phyloP scores from a whole-genome alignment of 306 rosid genomes.

The Senna tora region DNA sequence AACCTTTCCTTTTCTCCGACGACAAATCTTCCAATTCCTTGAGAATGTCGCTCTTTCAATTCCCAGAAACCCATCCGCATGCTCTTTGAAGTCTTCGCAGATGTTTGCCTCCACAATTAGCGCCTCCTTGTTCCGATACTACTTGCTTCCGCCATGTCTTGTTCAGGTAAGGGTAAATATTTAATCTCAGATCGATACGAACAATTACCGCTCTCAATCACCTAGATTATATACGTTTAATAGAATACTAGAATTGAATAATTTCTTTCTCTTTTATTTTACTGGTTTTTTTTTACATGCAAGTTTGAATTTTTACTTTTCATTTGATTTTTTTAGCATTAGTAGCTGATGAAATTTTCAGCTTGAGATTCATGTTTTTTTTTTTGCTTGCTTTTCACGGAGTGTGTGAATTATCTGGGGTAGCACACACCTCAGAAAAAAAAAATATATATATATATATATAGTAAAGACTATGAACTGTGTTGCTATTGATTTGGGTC shows the following conservation, averaged over 20 bases:
- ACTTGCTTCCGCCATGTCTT: background rate
- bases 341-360: background rate
- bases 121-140: background rate
- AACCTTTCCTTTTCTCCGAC: background rate
- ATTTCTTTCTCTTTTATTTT: background rate
- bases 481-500: background rate
- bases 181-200: background rate
- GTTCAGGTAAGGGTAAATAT: conserved; percentile 3
- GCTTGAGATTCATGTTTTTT: background rate
- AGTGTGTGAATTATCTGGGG: background rate
- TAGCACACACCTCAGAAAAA: background rate
- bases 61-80: background rate
- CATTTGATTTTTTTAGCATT: background rate
- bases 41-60: background rate
- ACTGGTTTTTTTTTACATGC: background rate
- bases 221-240: background rate
- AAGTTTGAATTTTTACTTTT: background rate
- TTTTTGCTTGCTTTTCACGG: background rate
- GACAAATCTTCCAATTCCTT: background rate
- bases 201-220: background rate
- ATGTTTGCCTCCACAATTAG: background rate
- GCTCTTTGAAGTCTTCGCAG: background rate
- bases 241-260: background rate
- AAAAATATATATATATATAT: too few species aligned
- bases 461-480: background rate